These are phyloP conservation scores for Lecanicillium sp. DNA, from an alignment of 2,329 filamentous ascomycete species.

Conservation along the genomic window DNA sequence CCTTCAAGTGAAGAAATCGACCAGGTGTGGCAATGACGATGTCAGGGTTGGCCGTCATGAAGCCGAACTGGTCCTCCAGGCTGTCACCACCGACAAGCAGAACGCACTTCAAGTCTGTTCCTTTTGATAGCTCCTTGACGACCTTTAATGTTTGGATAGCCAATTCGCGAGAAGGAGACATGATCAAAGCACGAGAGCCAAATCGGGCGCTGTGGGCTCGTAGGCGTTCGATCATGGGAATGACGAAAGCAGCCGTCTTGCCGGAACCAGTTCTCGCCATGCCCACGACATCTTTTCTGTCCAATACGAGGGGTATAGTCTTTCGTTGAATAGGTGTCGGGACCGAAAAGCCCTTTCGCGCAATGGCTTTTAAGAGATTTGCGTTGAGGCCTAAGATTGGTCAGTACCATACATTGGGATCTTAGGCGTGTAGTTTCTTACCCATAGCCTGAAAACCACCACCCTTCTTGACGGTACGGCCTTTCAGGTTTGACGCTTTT, in stretches of 20 bases:
- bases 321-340: slow-evolving; percentile 97
- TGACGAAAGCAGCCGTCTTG: slow-evolving; percentile 96
- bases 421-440: slow-evolving; percentile 23
- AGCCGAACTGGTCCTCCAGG: slow-evolving; percentile 87
- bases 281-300: slow-evolving; percentile 91
- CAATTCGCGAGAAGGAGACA: slow-evolving; percentile 90
- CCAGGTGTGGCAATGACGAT: slow-evolving; percentile 96
- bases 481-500: slow-evolving; percentile 75
- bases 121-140: slow-evolving; percentile 85
- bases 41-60: slow-evolving; percentile 91
- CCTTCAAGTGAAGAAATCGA: slow-evolving; percentile 91
- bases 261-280: slow-evolving; percentile 99
- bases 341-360: slow-evolving; percentile 88
- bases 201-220: slow-evolving; percentile 82
- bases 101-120: slow-evolving; percentile 86
- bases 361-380: slow-evolving; percentile 81
- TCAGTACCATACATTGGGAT: slow-evolving; percentile 1
- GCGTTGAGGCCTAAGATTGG: slow-evolving; percentile 57
- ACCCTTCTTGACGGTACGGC: slow-evolving; percentile 83
- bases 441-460: slow-evolving; percentile 96
- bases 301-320: slow-evolving; percentile 84
- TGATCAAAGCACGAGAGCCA: slow-evolving; percentile 75
- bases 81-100: slow-evolving; percentile 92
- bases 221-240: slow-evolving; percentile 93
- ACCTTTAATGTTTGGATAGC: slow-evolving; percentile 94